Base-by-base conservation (phyloP, 495 filamentous ascomycete genomes). In the Penicillium fimorum region DNA sequence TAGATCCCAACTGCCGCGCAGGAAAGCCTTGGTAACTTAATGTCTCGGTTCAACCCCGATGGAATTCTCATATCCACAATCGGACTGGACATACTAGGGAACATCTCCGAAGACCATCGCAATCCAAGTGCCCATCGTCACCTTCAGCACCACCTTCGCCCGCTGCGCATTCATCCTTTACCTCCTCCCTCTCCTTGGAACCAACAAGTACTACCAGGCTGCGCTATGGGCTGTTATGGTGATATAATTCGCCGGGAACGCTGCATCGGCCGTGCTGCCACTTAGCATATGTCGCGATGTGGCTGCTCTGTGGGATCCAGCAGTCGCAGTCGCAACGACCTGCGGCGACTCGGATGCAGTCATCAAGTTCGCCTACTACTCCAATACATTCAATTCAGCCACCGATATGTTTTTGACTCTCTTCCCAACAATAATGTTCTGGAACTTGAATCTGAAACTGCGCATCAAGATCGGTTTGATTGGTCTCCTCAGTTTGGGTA, bases 381-480 rank as follows among this genome's bases (percentile, higher is more conserved):
- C 70, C 7, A 71, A 70, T 43, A 63, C 71, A n/a, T 68, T 75
- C 52, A 78, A 77, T 20, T 66, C 73, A 17, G 58, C 72, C 22
- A 68, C 67, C 15, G 75, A 79, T 50, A 50, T 79, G 24, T 72
- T 76, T 54, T 62, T 76, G 4, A 75, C 75, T 17, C 56, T 72
- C 6, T 74, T 77, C 38, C 74, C 76, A 0, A 69, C 74, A 10
- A 13, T 71, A n/a, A 64, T 79, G 0, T 72, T 79, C 56, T 76
- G 75, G 72, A 76, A 71, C 38, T 68, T 77, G 11, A 77, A 71
- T 38, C 59, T 79, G 6, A 69, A 71, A 44, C 41, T 68, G 5
- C 59, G 68, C 10, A 72, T 74, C 50, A 77, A 77, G 40, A 50
- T 77, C 60, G 62, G 68, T 48, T 49, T 79, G 47, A 74, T 75